Conservation (phyloP, 768 basidiomycete species). For the Phanerochaete sordida region DNA sequence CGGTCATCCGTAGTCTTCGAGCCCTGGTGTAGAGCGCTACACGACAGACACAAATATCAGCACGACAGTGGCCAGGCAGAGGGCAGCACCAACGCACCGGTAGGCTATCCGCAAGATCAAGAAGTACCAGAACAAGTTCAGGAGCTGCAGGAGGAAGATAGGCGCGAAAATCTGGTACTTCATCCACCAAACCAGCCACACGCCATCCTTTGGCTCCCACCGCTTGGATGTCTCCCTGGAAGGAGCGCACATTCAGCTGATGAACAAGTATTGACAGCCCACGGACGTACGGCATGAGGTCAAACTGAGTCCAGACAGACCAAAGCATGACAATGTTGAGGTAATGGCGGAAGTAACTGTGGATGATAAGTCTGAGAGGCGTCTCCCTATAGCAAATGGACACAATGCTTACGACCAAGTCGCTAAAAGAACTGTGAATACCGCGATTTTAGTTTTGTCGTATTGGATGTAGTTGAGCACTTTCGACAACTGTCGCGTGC, state of each 20-base stretch:
- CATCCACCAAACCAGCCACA: conserved; percentile 77
- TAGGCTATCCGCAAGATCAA: conserved; percentile 75
- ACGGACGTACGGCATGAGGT: conserved; percentile 67
- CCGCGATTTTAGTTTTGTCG: conserved; percentile 55
- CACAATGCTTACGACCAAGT: conserved; percentile 73
- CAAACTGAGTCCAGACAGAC: conserved; percentile 81
- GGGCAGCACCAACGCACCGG: conserved; percentile 44
- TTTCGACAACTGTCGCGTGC: conserved; percentile 65
- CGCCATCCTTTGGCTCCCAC: conserved; percentile 61
- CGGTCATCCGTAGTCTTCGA: conserved; percentile 60
- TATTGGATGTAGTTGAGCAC: conserved; percentile 81
- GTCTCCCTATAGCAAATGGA: too few relatives aligned
- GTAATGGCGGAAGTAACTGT: conserved; percentile 91
- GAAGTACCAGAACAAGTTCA: conserved; percentile 94
- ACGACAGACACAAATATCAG: neutral
- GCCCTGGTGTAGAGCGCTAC: conserved; percentile 49
- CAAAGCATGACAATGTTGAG: conserved; percentile 82
- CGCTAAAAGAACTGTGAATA: conserved; percentile 62
- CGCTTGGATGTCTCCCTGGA: conserved; percentile 48
- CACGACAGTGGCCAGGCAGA: neutral
- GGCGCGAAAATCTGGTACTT: conserved; percentile 76
- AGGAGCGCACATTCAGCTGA: neutral
- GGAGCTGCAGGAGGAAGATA: conserved; percentile 66
- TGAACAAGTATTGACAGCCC: neutral
- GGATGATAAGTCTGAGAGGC: too few relatives aligned